These are phyloP conservation scores for Musa balbisiana DNA, from an alignment of 202 grass and related monocot species.

Conservation along the genomic window DNA sequence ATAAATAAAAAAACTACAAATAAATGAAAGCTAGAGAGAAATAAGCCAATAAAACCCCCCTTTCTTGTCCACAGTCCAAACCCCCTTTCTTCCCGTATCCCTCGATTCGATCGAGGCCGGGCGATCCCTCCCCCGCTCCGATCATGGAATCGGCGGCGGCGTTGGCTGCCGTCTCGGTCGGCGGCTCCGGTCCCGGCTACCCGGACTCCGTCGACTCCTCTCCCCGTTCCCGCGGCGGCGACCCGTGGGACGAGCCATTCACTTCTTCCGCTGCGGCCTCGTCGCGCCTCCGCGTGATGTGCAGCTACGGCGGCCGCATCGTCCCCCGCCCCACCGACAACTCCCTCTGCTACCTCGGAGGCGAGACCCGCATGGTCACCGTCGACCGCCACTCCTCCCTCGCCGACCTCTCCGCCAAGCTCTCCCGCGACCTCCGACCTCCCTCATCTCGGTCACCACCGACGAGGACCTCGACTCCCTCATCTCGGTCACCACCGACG, in stretches of 20 bases:
- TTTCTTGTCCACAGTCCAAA: not conserved
- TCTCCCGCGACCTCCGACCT: constrained; percentile 14
- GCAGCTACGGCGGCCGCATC: constrained; percentile 26
- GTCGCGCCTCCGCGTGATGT: constrained; percentile 19
- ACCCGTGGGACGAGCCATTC: constrained; percentile 17
- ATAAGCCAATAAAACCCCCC: not conserved
- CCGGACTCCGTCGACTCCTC: constrained; percentile 15
- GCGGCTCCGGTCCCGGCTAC: not conserved
- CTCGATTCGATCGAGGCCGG: not conserved
- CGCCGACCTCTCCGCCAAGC: constrained; percentile 11
- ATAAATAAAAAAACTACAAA: not conserved
- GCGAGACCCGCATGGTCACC: constrained; percentile 21
- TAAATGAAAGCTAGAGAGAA: not conserved
- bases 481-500: constrained; percentile 19
- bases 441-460: too few species aligned
- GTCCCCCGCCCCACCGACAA: constrained; percentile 20
- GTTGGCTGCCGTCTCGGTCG: not conserved
- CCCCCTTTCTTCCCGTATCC: not conserved
- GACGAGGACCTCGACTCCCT: constrained; percentile 26
- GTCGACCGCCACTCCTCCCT: constrained; percentile 20
- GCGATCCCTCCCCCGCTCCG: not conserved
- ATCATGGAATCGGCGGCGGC: not conserved
- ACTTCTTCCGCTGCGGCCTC: constrained; percentile 6
- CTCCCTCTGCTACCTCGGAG: constrained; percentile 23
- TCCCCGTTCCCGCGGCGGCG: constrained; percentile 15